Base-by-base conservation (phyloP, 164 flowering plant genomes). In the Macadamia tetraphylla region DNA sequence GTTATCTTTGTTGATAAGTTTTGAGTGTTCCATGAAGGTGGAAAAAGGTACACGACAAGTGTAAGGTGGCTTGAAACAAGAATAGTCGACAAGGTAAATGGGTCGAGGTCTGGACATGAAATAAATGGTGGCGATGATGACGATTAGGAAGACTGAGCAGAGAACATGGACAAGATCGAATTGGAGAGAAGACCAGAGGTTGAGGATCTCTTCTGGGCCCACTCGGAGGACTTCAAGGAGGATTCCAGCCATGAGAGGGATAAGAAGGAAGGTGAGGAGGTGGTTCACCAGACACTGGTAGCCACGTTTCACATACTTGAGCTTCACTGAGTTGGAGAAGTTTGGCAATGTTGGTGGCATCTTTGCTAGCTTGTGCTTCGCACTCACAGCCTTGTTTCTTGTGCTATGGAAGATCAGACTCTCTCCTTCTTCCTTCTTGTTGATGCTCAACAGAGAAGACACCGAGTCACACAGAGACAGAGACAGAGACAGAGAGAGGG, bases 291-390 rank as follows among this genome's bases (percentile, higher is more conserved):
- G 82, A 67, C 83, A 86, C 30, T 85, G 93, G 75, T 80, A 86
- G 0, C 92, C 87, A 1, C 79, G 84, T 63, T 88, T 86, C 0
- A 84, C 88, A 57, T 86, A 86, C 78, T 88, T 88, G 77, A 84
- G 82, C 79, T 80, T 84, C 11, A 81, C 86, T 1, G 92, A 83
- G 77, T 43, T 76, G 15, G 88, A 80, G 72, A 79, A 79, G 17
- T 80, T 84, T 6, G 88, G 88, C 74, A 78, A 63, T 6, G 55
- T 65, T 46, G 75, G 84, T 63, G 86, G 80, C 86, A 81, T 83
- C 15, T 68, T 68, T 68, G 51, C 6, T 62, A 44, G 48, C 23
- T 23, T 23, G 23, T 23, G 23, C 23, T 23, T 23, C 23, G 23
- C 23, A 23, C 23, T 23, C 23, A 23, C 23, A 23, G 23, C 23